A percentile compares a stretch with the other conserved stretches of the same genome.
Conservation (phyloP, 2,329 filamentous ascomycete species). For the Penicillium sp. region DNA sequence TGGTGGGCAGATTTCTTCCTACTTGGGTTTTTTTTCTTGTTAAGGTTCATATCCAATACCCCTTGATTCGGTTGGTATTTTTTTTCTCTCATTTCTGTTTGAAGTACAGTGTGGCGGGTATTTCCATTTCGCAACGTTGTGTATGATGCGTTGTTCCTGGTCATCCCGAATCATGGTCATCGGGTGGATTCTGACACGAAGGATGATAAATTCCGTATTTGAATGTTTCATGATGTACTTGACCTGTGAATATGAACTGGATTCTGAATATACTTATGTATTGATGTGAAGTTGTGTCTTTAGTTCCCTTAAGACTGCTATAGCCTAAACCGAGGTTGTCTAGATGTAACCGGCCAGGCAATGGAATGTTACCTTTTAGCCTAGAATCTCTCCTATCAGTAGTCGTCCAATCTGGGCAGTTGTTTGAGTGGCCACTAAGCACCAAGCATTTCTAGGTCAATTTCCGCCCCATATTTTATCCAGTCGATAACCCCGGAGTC, state of each 20-base stretch:
- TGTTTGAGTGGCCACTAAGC: not conserved
- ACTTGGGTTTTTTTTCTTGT: not conserved
- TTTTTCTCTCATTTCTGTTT: constrained; percentile 13
- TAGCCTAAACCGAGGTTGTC: too few relatives aligned
- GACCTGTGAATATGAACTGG: constrained; percentile 8
- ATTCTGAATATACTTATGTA: not conserved
- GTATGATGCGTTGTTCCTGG: not conserved
- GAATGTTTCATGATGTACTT: constrained; percentile 7
- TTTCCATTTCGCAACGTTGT: not conserved
- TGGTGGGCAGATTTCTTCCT: constrained; percentile 2
- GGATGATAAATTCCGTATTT: not conserved
- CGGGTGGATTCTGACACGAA: not conserved
- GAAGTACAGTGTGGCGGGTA: constrained; percentile 5
- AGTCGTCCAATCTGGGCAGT: not conserved
- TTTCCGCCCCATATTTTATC: not conserved
- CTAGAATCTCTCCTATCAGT: not conserved
- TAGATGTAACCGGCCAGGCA: not conserved
- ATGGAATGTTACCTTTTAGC: not conserved
- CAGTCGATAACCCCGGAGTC: constrained; percentile 4
- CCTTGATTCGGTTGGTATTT: constrained; percentile 22
- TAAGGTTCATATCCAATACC: constrained; percentile 19
- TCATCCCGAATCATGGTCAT: not conserved
- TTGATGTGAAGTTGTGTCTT: not conserved
- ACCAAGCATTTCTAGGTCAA: not conserved
- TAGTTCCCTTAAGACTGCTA: too few relatives aligned